Percentiles rank a stretch among this genome's conserved stretches.
Evolutionary conservation across 108 stramenopile species (phyloP).

Genomic region (Schizochytrium sp.): DNA sequence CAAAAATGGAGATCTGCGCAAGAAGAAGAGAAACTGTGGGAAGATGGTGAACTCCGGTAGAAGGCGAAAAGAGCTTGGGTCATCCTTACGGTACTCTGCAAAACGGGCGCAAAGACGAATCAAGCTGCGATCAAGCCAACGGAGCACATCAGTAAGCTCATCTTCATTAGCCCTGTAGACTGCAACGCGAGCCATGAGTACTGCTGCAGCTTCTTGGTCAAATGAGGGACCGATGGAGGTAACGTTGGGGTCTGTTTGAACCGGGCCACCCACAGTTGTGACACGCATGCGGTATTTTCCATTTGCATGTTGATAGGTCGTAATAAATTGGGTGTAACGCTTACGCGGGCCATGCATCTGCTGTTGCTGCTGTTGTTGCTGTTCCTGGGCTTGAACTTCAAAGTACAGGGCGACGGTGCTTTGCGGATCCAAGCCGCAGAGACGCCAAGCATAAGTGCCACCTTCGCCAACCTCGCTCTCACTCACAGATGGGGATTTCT

Average conservation of each 20-base stretch:
- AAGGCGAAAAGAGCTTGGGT: conserved; percentile 89
- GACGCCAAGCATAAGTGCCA: conserved; percentile 96
- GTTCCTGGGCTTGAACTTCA: conserved; percentile 75
- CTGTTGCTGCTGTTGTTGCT: conserved; percentile 66
- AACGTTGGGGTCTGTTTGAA: conserved; percentile 83
- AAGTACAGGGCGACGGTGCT: conserved; percentile 99
- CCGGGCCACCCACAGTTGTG: conserved; percentile 93
- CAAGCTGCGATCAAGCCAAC: conserved; percentile 96
- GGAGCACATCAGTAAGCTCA: conserved; percentile 95
- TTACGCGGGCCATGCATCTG: conserved; percentile 76
- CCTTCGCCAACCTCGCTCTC: conserved; percentile 96
- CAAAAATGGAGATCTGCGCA: conserved; percentile 92
- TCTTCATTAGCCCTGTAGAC: conserved; percentile 92
- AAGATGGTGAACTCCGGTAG: conserved; percentile 93
- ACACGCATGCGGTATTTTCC: conserved; percentile 90
- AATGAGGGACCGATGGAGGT: conserved; percentile 86
- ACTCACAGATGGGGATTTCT: conserved; percentile 86
- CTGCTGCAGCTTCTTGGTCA: conserved; percentile 99
- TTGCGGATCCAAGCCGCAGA: conserved; percentile 92
- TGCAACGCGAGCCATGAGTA: conserved; percentile 93
- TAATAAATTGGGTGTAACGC: conserved; percentile 94
- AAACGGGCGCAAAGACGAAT: conserved; percentile 98
- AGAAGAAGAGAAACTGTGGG: conserved; percentile 97
- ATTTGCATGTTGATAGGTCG: conserved; percentile 94
- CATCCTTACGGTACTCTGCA: conserved; percentile 94